These are phyloP conservation scores for Prunus dulcis DNA, from an alignment of 306 rosid species.

Conservation along the genomic window DNA sequence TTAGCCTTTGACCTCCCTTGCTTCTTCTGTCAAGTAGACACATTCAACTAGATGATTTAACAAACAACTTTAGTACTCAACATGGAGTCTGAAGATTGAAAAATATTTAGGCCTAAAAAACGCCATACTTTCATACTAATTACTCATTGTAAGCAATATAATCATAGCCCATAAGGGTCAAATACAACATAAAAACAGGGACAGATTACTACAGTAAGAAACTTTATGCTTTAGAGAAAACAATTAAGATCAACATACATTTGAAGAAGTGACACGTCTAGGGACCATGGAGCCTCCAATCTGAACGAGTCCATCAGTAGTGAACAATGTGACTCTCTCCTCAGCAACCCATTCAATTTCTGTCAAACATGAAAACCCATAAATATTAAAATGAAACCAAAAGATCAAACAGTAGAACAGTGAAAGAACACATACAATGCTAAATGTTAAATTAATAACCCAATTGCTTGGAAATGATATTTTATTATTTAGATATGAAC, in stretches of 20 bases:
- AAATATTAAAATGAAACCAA: background rate
- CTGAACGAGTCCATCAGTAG: constrained; percentile 87
- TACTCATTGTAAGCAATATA: background rate
- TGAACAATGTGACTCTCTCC: constrained; percentile 81
- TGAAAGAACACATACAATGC: background rate
- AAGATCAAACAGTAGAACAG: background rate
- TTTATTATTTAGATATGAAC: background rate
- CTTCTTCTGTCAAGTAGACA: constrained; percentile 58
- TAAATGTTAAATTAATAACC: background rate
- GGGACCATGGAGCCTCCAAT: constrained; percentile 91
- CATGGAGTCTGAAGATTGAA: constrained; percentile 17
- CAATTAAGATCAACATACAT: constrained; percentile 38
- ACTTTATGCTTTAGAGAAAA: background rate
- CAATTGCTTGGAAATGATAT: background rate
- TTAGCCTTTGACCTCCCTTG: constrained; percentile 55
- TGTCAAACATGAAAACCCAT: constrained; percentile 26
- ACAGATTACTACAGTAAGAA: too few relatives aligned
- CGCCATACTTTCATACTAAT: background rate
- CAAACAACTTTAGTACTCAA: constrained; percentile 16
- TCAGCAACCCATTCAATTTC: constrained; percentile 88
- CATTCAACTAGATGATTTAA: constrained; percentile 17
- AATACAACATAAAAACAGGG: background rate
- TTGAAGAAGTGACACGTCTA: constrained; percentile 53
- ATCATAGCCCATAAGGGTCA: background rate
- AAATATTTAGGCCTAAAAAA: background rate